Evolutionary conservation across 1,284 basidiomycete species (phyloP).

Genomic region (Polyporus tsugae): DNA sequence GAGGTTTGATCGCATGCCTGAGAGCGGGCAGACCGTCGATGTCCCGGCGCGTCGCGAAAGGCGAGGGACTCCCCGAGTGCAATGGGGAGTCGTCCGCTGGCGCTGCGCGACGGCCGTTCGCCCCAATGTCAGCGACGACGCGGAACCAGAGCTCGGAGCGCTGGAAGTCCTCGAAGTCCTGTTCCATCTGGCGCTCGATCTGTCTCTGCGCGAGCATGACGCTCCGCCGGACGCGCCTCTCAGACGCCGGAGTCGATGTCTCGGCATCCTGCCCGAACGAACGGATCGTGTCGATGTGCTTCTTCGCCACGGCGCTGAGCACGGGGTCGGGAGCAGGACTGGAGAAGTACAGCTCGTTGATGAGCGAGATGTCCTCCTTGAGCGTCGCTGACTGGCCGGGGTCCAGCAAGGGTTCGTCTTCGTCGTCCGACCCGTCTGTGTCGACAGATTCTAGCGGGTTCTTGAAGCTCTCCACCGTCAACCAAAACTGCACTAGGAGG

Average conservation of each 20-base stretch:
- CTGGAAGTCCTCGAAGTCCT: conserved; percentile 90
- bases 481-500: conserved; percentile 94
- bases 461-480: conserved; percentile 97
- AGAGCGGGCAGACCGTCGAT: conserved; percentile 19
- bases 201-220: conserved; percentile 88
- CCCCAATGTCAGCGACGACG: conserved; percentile 78
- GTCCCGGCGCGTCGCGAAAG: conserved; percentile 23
- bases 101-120: conserved; percentile 30
- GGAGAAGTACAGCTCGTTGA: conserved; percentile 88
- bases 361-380: conserved; percentile 87
- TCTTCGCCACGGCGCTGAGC: conserved; percentile 72
- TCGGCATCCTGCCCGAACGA: conserved; percentile 65
- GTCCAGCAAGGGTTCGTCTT: conserved; percentile 70
- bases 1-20: conserved; percentile 14
- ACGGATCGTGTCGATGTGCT: conserved; percentile 75
- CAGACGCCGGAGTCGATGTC: conserved; percentile 53
- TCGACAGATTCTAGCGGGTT: conserved; percentile 90
- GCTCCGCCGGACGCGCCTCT: conserved; percentile 73
- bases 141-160: conserved; percentile 91
- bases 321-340: conserved; percentile 63
- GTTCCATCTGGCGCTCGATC: conserved; percentile 89
- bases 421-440: conserved; percentile 72
- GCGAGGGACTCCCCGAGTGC: conserved; percentile 22
- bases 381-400: conserved; percentile 67
- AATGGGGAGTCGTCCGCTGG: conserved; percentile 22